Percentiles rank a stretch among this genome's conserved stretches.
Conservation (phyloP, 208 protist genomes). For the Endotrypanum monterogeii region DNA sequence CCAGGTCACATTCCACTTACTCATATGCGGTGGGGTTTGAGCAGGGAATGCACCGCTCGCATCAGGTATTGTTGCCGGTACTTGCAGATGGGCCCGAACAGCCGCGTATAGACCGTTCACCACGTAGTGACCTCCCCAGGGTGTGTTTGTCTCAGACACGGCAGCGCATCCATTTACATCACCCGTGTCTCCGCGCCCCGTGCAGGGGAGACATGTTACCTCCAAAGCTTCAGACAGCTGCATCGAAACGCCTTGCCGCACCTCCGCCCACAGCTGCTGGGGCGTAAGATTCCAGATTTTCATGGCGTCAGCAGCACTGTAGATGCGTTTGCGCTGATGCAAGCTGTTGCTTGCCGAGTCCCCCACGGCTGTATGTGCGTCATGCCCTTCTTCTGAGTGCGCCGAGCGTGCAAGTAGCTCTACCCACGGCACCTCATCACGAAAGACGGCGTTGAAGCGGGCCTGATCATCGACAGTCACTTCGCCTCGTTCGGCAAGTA, state of each 20-base stretch:
- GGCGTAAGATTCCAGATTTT: constrained; percentile 16
- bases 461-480: constrained; percentile 18
- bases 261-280: constrained; percentile 17
- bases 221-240: constrained; percentile 20
- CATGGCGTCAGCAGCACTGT: constrained; percentile 35
- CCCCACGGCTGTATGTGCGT: background rate
- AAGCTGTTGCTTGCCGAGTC: background rate
- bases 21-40: background rate
- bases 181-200: background rate
- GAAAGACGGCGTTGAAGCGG: constrained; percentile 30
- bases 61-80: background rate
- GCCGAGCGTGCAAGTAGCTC: constrained; percentile 13
- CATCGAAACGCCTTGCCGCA: constrained; percentile 25
- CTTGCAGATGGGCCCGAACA: constrained; percentile 10
- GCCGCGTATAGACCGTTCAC: constrained; percentile 29
- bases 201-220: constrained; percentile 13
- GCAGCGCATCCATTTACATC: background rate
- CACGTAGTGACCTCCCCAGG: constrained; percentile 30
- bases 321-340: constrained; percentile 6
- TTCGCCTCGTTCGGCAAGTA: constrained; percentile 6
- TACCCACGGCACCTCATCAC: constrained; percentile 20
- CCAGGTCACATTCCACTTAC: constrained; percentile 37
- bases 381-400: background rate
- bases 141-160: background rate
- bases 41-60: background rate